These are phyloP conservation scores for Scheffersomyces cryptocercus DNA, from an alignment of 1,139 yeast species.

Conservation along the genomic window DNA sequence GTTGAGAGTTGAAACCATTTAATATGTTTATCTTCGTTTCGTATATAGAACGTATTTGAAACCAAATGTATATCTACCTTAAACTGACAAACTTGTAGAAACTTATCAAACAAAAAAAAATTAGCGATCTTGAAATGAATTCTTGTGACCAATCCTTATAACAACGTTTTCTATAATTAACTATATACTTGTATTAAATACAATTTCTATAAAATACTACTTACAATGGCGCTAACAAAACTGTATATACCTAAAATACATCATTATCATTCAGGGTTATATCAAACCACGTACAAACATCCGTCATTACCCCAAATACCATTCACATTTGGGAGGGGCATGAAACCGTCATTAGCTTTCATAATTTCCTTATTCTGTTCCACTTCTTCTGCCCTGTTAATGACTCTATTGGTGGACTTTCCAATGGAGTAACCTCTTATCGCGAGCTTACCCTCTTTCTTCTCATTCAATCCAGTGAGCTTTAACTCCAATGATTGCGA, in stretches of 20 bases:
- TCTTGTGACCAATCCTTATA: not conserved
- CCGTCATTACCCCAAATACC: constrained; percentile 77
- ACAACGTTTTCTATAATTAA: no score
- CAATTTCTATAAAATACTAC: no score
- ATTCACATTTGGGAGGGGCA: constrained; percentile 49
- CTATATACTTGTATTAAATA: no score
- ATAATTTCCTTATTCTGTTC: constrained; percentile 23
- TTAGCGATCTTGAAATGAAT: not conserved
- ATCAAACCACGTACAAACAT: constrained; percentile 51
- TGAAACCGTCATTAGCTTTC: constrained; percentile 60
- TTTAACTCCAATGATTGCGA: constrained; percentile 54
- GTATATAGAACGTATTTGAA: constrained; percentile 3
- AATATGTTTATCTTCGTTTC: no score
- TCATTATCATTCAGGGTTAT: no score
- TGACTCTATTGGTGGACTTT: constrained; percentile 30
- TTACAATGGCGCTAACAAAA: no score
- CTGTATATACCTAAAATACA: no score
- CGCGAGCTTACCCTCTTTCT: constrained; percentile 50
- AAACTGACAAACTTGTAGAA: constrained; percentile 3
- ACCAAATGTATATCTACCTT: constrained; percentile 4
- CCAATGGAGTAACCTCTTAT: constrained; percentile 72
- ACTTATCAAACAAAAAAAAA: no score
- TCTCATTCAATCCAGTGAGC: constrained; percentile 31
- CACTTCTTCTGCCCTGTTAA: constrained; percentile 10
- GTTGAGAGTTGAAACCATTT: constrained; percentile 6